phyloP scores from a whole-genome alignment of 2,329 filamentous ascomycete species.

The Huntiella decipiens region DNA sequence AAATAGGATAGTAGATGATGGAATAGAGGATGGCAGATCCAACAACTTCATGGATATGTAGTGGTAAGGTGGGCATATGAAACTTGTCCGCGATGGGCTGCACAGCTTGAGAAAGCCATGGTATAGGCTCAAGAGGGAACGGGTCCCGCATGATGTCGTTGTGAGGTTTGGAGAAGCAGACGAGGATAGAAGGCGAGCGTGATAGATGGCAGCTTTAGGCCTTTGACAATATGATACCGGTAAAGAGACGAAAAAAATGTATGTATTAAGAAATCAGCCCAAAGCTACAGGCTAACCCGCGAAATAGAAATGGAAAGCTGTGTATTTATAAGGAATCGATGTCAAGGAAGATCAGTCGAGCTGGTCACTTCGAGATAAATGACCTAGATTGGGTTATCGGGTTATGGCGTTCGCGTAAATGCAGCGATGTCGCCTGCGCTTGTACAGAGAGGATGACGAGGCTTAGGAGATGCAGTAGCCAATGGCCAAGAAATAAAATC shows the following conservation, averaged over 20 bases:
- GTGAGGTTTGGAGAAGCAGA: not conserved
- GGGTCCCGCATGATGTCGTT: conserved; percentile 46
- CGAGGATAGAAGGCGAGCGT: not conserved
- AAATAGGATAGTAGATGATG: conserved; percentile 44
- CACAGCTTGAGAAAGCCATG: conserved; percentile 35
- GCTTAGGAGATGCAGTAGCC: too few species aligned
- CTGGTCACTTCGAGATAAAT: too few species aligned
- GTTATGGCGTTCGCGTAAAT: not conserved
- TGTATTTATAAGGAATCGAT: too few species aligned
- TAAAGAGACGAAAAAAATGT: not conserved
- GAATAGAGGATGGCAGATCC: conserved; percentile 50
- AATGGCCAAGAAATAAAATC: not conserved
- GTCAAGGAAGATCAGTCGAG: too few species aligned
- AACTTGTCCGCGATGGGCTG: conserved; percentile 46
- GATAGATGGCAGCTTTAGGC: not conserved
- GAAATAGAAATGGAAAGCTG: too few species aligned
- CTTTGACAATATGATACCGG: not conserved
- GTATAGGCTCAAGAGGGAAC: conserved; percentile 44
- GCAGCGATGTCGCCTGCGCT: not conserved
- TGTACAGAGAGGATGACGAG: too few species aligned
- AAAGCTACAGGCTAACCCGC: too few species aligned
- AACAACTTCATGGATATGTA: conserved; percentile 62
- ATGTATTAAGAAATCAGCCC: not conserved
- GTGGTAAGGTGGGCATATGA: conserved; percentile 44
- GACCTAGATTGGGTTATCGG: too few species aligned